Evolutionary conservation across 2,329 filamentous ascomycete genomes (phyloP).

Genomic region (Aspergillus sojae): DNA sequence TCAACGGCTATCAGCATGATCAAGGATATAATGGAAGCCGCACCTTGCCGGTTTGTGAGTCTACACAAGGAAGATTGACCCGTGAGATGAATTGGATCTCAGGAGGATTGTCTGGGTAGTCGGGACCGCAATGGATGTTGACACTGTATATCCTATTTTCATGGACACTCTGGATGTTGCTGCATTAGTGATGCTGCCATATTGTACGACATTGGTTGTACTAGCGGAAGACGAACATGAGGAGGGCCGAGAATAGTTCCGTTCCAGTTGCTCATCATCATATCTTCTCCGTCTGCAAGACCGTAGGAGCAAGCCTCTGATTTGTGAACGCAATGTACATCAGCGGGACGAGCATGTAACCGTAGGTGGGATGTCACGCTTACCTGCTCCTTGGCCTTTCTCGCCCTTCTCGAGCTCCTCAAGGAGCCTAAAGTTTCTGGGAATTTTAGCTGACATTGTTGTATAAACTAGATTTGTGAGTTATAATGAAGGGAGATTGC

Average conservation of each 20-base stretch:
- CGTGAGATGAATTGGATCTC: conserved; percentile 90
- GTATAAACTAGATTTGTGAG: neutral
- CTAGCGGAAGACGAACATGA: conserved; percentile 66
- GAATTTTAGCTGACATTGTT: conserved; percentile 72
- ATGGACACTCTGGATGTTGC: conserved; percentile 73
- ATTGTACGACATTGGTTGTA: conserved; percentile 3
- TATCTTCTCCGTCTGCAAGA: conserved; percentile 88
- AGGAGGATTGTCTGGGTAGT: conserved; percentile 88
- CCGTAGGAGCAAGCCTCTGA: conserved; percentile 96
- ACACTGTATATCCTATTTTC: conserved; percentile 99
- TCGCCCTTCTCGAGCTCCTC: conserved; percentile 99
- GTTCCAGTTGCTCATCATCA: conserved; percentile 98
- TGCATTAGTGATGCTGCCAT: conserved; percentile 17
- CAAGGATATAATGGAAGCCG: conserved; percentile 11
- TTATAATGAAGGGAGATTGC: neutral
- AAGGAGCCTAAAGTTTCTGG: conserved; percentile 92
- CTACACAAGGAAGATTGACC: conserved; percentile 95
- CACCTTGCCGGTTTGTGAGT: conserved; percentile 74
- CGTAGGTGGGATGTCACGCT: conserved; percentile 14
- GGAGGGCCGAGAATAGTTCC: conserved; percentile 96
- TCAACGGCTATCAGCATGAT: neutral
- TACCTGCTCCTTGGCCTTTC: conserved; percentile 88
- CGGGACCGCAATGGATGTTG: conserved; percentile 89
- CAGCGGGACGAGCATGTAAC: conserved; percentile 21
- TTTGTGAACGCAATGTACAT: conserved; percentile 23